Conservation (phyloP, 2,329 filamentous ascomycete genomes). For the Diplodia corticola region DNA sequence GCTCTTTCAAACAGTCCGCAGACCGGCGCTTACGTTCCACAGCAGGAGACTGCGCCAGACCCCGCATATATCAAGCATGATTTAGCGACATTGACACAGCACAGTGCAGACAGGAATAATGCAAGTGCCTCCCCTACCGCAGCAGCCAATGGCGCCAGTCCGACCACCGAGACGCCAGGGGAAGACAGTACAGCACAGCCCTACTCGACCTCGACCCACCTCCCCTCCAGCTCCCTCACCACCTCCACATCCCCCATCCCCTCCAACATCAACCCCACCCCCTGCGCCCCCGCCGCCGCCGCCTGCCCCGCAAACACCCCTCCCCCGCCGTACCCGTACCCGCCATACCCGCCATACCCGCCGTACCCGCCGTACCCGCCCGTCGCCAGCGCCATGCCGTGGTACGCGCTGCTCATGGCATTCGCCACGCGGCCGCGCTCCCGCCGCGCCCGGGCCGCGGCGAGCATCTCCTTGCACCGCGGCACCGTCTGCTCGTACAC, state of each 20-base stretch:
- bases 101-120: too few species aligned
- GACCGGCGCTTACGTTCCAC: too few species aligned
- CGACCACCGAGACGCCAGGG: too few species aligned
- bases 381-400: neutral
- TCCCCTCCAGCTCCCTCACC: neutral
- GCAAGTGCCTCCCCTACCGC: too few species aligned
- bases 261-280: constrained; percentile 53
- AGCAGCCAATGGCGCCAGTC: too few species aligned
- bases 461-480: neutral
- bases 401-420: neutral
- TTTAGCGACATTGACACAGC: too few species aligned
- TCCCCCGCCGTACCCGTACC: neutral
- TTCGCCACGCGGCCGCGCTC: neutral
- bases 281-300: neutral
- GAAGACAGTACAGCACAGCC: too few species aligned
- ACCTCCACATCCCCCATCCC: constrained; percentile 27
- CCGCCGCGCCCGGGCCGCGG: neutral
- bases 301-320: neutral
- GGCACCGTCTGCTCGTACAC: constrained; percentile 3
- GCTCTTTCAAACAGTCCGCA: too few species aligned
- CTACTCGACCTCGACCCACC: constrained; percentile 8
- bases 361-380: neutral
- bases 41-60: too few species aligned
- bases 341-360: neutral
- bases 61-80: too few species aligned